Evolutionary conservation across 1,139 yeast genomes (phyloP).

Genomic region (Taiozyma sp.): DNA sequence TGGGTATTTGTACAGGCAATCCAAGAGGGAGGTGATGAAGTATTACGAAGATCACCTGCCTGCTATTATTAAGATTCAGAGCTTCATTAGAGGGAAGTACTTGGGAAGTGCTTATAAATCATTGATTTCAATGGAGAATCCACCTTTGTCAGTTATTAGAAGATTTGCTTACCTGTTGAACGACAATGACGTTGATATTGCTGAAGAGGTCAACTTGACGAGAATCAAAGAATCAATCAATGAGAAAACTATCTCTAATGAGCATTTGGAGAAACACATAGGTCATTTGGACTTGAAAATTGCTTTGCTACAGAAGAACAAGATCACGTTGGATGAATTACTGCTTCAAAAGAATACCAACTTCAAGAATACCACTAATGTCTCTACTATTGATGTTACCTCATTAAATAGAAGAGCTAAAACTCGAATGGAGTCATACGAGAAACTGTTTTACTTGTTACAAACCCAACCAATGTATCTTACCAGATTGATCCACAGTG

Average conservation of each 20-base stretch:
- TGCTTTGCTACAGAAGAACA: slow-evolving; percentile 72
- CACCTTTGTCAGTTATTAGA: slow-evolving; percentile 72
- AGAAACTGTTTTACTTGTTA: slow-evolving; percentile 71
- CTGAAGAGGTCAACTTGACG: slow-evolving; percentile 70
- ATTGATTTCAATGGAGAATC: slow-evolving; percentile 64
- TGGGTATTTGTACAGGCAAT: slow-evolving; percentile 28
- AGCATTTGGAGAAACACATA: slow-evolving; percentile 65
- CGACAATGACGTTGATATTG: slow-evolving; percentile 70
- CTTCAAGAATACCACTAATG: slow-evolving; percentile 21
- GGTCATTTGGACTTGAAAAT: slow-evolving; percentile 81
- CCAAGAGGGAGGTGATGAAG: slow-evolving; percentile 33
- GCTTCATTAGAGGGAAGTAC: slow-evolving; percentile 61
- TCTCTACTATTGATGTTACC: slow-evolving; percentile 20
- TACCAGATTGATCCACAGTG: slow-evolving; percentile 43
- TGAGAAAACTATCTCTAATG: slow-evolving; percentile 59
- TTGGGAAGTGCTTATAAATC: slow-evolving; percentile 74
- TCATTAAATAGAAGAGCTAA: slow-evolving; percentile 25
- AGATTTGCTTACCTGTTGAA: slow-evolving; percentile 75
- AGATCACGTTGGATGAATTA: slow-evolving; percentile 74
- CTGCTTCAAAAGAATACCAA: slow-evolving; percentile 46
- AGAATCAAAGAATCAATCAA: slow-evolving; percentile 63
- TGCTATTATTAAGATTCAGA: slow-evolving; percentile 68
- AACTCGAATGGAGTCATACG: slow-evolving; percentile 43
- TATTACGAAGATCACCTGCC: slow-evolving; percentile 54
- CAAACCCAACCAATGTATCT: slow-evolving; percentile 85